Evolutionary conservation across 352 stramenopile genomes (phyloP), one percentile per base, ranked within the genome.

Genomic region (Phytophthora nicotianae): DNA sequence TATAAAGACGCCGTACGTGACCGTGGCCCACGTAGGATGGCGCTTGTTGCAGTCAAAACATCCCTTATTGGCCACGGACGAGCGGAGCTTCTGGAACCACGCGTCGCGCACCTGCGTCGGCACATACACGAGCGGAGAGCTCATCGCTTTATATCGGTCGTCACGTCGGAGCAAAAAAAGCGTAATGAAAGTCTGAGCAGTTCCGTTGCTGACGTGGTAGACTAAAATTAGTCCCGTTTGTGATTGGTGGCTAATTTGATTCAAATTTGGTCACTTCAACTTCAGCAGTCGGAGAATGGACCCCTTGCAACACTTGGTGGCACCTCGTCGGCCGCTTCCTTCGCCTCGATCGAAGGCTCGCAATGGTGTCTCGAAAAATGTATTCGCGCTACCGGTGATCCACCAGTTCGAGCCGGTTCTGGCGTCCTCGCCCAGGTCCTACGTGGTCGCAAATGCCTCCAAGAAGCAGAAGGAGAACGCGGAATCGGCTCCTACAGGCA

Each of bases 31-130:
- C 47, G 83, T 97, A 35, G 96, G 96, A 72, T 98, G 98, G 29
- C 91, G 86, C 52, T 96, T 97, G 64, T 90, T 95, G 79, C 96
- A 99, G 80, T 99, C 96, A 71, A 98, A 99, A 77, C 96, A 99
- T 56, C 85, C 71, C 58, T 97, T 97, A 62, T 96, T 96, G 47
- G 88, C 88, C 19, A 77, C 76, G 17, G 70, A 68, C 52, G 76
- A 74, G 55, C 88, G 86, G 50, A 95, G 69, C 66, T 90, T 92
- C 45, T 95, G 88, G 75, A 96, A 96, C 72, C 81, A 96, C 46
- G 86, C 80, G 72, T 96, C 86, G 48, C 88, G 86, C 45, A 88
- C 72, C 41, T 82, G 69, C 11, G 83, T 84, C 0, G 80, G 79
- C 60, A 94, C 86, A 62, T 91, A 95, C 67, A 78, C 68, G 37